Conservation (phyloP, 2,329 filamentous ascomycete genomes). For the Phialemoniopsis sp. region DNA sequence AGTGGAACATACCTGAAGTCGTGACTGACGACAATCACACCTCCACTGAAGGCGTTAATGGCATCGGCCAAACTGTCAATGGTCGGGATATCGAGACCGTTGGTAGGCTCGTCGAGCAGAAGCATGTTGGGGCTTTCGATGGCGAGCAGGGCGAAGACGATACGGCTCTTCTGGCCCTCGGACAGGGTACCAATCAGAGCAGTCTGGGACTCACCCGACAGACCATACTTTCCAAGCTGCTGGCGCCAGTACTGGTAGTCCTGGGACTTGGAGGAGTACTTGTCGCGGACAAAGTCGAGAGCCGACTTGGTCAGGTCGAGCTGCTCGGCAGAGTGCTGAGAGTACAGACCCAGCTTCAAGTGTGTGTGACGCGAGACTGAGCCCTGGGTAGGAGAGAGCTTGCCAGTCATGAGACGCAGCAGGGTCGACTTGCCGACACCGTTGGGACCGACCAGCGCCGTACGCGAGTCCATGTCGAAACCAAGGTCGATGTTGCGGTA, state of each 20-base stretch:
- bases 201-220: constrained; percentile 90
- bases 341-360: constrained; percentile 97
- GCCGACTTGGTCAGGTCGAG: constrained; percentile 97
- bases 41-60: constrained; percentile 92
- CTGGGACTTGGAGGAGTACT: constrained; percentile 83
- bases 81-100: constrained; percentile 97
- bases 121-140: constrained; percentile 98
- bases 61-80: constrained; percentile 97
- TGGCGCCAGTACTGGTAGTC: constrained; percentile 99
- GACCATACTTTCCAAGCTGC: constrained; percentile 91
- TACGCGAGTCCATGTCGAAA: constrained; percentile 99
- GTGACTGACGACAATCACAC: constrained; percentile 97
- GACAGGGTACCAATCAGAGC: constrained; percentile 97
- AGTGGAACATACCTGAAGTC: constrained; percentile 80
- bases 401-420: constrained; percentile 93
- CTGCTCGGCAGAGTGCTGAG: constrained; percentile 97
- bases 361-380: constrained; percentile 90
- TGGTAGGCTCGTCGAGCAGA: constrained; percentile 95
- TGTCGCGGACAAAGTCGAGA: constrained; percentile 95
- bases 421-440: constrained; percentile 99
- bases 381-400: constrained; percentile 80
- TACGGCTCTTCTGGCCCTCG: constrained; percentile 96
- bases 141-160: constrained; percentile 93
- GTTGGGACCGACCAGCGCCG: constrained; percentile 93
- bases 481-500: constrained; percentile 97